Conservation (phyloP, 129 eudicot genomes). For the Tanacetum coccineum region DNA sequence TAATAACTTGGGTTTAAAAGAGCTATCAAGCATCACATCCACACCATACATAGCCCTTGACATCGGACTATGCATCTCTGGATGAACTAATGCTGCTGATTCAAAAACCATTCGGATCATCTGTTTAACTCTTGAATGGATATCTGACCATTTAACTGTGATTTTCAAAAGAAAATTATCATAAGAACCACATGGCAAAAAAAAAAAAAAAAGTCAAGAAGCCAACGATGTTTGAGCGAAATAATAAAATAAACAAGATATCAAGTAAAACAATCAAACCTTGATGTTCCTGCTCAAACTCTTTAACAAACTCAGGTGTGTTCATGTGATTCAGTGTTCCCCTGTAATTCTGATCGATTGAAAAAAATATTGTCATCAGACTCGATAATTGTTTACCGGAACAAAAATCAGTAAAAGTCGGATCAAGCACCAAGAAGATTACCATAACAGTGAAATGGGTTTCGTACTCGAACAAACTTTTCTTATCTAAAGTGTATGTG, state of each 20-base stretch:
- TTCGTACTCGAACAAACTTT: conserved; percentile 81
- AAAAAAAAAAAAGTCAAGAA: neutral
- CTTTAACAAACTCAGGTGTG: conserved; percentile 81
- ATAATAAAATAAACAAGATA: neutral
- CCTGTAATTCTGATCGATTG: conserved; percentile 69
- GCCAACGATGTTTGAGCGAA: neutral
- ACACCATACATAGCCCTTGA: conserved; percentile 95
- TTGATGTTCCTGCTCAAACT: conserved; percentile 84
- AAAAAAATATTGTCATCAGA: neutral
- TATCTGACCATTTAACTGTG: conserved; percentile 85
- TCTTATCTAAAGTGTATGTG: conserved; percentile 67
- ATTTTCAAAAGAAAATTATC: neutral
- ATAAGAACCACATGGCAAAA: conserved; percentile 9
- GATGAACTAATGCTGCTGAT: conserved; percentile 87
- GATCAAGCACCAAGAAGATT: conserved; percentile 13
- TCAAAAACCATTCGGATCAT: conserved; percentile 88
- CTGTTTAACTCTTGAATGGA: conserved; percentile 60
- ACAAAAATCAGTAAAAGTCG: neutral
- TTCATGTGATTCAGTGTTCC: conserved; percentile 80
- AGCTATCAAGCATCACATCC: conserved; percentile 84
- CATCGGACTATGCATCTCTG: conserved; percentile 80
- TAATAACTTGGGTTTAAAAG: conserved; percentile 74
- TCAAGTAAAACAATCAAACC: conserved; percentile 32
- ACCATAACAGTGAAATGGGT: conserved; percentile 99
- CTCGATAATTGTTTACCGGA: neutral